These are phyloP conservation scores for Cladorrhinum sp. DNA, from an alignment of 2,329 filamentous ascomycete species.

Conservation along the genomic window DNA sequence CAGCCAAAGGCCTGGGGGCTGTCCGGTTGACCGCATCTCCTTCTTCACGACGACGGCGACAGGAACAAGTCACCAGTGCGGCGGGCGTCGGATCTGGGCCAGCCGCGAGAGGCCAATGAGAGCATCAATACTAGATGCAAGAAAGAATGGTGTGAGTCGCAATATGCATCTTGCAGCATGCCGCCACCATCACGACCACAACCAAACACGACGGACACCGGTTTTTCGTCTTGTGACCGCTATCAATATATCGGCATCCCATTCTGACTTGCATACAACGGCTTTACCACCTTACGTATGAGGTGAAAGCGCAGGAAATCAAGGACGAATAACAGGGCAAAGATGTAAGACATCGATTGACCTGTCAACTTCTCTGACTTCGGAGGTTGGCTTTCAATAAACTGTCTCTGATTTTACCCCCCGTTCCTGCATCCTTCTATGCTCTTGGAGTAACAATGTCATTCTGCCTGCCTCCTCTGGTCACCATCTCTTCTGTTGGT, in stretches of 20 bases:
- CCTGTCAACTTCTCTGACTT: neutral
- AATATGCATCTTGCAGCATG: neutral
- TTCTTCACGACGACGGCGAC: neutral
- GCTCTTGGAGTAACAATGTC: neutral
- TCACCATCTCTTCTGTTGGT: neutral
- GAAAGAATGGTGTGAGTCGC: neutral
- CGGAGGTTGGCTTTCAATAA: too few species aligned
- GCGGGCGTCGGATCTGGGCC: neutral
- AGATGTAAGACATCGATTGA: neutral
- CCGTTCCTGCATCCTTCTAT: neutral
- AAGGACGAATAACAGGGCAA: neutral
- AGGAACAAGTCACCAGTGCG: neutral
- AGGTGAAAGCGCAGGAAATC: neutral
- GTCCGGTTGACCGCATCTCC: conserved; percentile 5
- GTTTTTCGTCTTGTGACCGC: neutral
- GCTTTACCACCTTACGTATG: neutral
- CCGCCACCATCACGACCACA: neutral
- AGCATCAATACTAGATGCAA: neutral
- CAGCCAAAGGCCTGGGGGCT: neutral
- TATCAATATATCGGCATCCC: neutral
- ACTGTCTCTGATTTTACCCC: too few species aligned
- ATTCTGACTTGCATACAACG: neutral
- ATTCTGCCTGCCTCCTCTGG: too few species aligned
- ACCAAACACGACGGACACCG: neutral
- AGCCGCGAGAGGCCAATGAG: neutral